These are phyloP conservation scores for Cornus florida DNA, from an alignment of 148 eudicot species.

Conservation along the genomic window DNA sequence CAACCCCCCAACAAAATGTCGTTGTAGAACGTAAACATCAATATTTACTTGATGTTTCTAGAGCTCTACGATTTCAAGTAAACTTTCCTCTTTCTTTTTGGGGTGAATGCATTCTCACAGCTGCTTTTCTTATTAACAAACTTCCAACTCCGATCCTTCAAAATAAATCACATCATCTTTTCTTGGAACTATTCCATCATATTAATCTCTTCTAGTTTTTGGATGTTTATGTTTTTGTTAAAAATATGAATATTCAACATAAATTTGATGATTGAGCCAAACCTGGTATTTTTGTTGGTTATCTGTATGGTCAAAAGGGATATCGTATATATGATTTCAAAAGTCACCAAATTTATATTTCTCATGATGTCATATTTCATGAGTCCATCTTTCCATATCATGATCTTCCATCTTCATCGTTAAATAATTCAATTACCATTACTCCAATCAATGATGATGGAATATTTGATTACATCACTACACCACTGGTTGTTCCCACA, in stretches of 20 bases:
- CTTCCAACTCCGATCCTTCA: too few relatives aligned
- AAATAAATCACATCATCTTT: background rate
- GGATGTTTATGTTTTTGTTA: too few relatives aligned
- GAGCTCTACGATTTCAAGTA: background rate
- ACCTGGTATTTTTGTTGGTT: background rate
- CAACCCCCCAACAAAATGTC: slow-evolving; percentile 5
- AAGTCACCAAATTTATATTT: too few relatives aligned
- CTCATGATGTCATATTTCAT: background rate
- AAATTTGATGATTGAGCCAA: slow-evolving; percentile 2
- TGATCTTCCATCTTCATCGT: background rate
- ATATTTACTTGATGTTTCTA: background rate
- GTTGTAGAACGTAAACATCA: background rate
- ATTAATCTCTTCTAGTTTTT: background rate
- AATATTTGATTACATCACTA: background rate
- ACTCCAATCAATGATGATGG: background rate
- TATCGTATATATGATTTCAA: too few relatives aligned
- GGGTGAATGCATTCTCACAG: background rate
- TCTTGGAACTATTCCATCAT: background rate
- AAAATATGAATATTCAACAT: background rate
- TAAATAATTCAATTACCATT: too few relatives aligned
- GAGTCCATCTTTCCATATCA: slow-evolving; percentile 6
- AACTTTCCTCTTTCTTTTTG: background rate
- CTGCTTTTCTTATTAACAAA: too few relatives aligned
- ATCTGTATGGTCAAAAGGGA: too few relatives aligned
- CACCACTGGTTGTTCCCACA: too few relatives aligned